These are phyloP conservation scores for Colletotrichum abscissum DNA, from an alignment of 2,329 filamentous ascomycete species.

Conservation along the genomic window DNA sequence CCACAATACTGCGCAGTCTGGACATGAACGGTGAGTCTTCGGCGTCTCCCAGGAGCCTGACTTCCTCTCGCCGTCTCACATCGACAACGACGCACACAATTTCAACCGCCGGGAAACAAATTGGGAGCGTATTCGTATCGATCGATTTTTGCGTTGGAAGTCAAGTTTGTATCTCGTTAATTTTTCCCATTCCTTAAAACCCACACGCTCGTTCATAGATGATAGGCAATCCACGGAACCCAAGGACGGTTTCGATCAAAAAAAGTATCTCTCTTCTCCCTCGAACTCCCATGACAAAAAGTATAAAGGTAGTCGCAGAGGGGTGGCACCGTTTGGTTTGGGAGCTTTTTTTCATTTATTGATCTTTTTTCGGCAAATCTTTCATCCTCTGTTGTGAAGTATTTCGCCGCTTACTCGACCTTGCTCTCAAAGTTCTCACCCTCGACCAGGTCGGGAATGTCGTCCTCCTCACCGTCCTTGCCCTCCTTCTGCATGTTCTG, in stretches of 20 bases:
- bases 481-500: slow-evolving; percentile 98
- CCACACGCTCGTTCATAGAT: slow-evolving; percentile 8
- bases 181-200: slow-evolving; percentile 16
- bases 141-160: not conserved
- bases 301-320: not conserved
- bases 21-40: not conserved
- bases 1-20: not conserved
- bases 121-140: not conserved
- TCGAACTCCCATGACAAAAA: slow-evolving; percentile 5
- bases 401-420: slow-evolving; percentile 76
- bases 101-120: not conserved
- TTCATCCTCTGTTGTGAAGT: not conserved
- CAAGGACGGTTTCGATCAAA: not conserved
- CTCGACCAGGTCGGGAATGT: slow-evolving; percentile 96
- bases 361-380: slow-evolving; percentile 1
- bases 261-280: not conserved
- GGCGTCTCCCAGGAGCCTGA: not conserved
- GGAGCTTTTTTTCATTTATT: slow-evolving; percentile 3
- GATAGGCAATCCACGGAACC: slow-evolving; percentile 6
- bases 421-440: slow-evolving; percentile 99
- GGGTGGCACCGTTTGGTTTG: not conserved
- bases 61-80: not conserved
- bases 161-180: slow-evolving; percentile 7
- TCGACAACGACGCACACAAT: not conserved
- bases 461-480: slow-evolving; percentile 84